Evolutionary conservation across 78 protist species (phyloP).

Genomic region (Dictyostelium capitatum): DNA sequence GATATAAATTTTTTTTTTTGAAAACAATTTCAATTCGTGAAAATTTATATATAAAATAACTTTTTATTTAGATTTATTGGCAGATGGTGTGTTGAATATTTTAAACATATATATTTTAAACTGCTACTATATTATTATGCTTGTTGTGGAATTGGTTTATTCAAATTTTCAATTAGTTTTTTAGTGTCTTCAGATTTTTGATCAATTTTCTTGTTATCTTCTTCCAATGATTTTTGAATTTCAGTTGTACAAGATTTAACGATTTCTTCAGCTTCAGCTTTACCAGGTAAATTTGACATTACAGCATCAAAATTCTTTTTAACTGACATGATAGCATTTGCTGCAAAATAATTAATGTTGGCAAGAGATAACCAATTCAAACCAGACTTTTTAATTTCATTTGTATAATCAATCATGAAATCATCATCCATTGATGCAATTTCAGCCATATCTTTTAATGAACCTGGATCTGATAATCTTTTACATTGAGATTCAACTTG

Average conservation of each 20-base stretch:
- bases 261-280: not conserved
- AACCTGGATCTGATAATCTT: not conserved
- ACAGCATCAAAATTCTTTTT: not conserved
- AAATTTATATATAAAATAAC: too few relatives aligned
- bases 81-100: too few relatives aligned
- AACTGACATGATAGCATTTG: not conserved
- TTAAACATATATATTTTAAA: too few relatives aligned
- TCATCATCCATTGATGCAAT: not conserved
- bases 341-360: not conserved
- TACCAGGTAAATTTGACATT: not conserved
- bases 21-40: too few relatives aligned
- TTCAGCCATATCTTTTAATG: not conserved
- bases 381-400: conserved; percentile 6
- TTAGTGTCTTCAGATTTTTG: not conserved
- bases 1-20: too few relatives aligned
- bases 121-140: too few relatives aligned
- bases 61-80: too few relatives aligned
- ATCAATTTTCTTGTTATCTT: not conserved
- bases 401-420: not conserved
- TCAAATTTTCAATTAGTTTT: not conserved
- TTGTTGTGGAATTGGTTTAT: not conserved
- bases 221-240: not conserved
- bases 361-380: not conserved
- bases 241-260: not conserved
- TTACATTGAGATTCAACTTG: not conserved